Base-by-base conservation (phyloP, 2,329 filamentous ascomycete genomes). In the Claviceps paspali region DNA sequence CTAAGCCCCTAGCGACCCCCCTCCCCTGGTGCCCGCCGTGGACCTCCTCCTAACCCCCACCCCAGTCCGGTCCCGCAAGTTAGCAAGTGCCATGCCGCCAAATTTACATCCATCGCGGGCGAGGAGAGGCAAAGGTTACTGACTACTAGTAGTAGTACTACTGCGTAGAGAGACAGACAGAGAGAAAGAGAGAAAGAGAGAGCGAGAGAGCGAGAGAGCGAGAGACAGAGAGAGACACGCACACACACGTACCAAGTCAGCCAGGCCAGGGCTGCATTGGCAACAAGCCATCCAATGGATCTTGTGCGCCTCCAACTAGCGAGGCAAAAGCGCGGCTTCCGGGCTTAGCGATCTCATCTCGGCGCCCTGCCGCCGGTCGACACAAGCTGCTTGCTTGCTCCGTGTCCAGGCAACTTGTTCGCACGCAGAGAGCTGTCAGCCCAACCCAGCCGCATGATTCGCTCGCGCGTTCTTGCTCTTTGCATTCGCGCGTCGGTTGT, bases 271-370 rank as follows among this genome's bases (percentile, higher is more conserved):
- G 30, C 30, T 18, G 12, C 22, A 28, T 19, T 10, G 30, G 12
- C 35, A 24, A 29, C 18, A 8, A 30, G 31, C 33, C 15, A 14
- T 22, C 28, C 3, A 34, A 18, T 22, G 15, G 22, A 17, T 27
- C 21, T 33, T 35, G 40, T 39, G 36, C 40, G 34, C 34, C 40
- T 33, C 29, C 22, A 42, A 36, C 36, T 41, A 38, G 37, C 40
- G 40, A 42, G 29, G 12, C 24, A 43, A 38, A 42, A 41, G 42
- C 40, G 42, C 42, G 42, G 42, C 35, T 40, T 40, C 42, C 38
- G 38, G 40, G 42, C 42, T 42, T 42, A 42, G 42, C 42, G 37
- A 44, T 43, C 42, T 35, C 30, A 38, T 44, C 38, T 43, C 36
- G 33, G 39, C 35, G 30, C 40, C 27, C 24, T 38, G 14, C 35